Evolutionary conservation across 2,329 filamentous ascomycete species (phyloP), one percentile per base, ranked within the genome.

Genomic region (Nannizziopsis arthrosporioides): DNA sequence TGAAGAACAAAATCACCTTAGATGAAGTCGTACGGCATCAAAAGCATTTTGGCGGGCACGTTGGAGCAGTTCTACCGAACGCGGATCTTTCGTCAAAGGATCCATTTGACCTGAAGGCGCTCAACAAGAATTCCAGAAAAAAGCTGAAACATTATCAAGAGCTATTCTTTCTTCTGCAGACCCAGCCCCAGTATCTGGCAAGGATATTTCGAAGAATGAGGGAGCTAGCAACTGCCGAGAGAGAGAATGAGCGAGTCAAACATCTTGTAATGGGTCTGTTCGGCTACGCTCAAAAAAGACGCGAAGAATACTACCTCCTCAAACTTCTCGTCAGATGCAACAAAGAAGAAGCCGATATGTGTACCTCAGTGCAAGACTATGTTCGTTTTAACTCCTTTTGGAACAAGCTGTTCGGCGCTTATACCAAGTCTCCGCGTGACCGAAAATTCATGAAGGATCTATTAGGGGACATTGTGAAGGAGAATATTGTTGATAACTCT

Each of bases 1-100:
- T 98, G 59, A 96, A 96, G 75, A 98, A 98, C 77, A 98, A 98
- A 68, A 98, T 98, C 60, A 96, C 92, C 0, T 75, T 98, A 3
- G 92, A 98, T 61, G 93, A 98, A 68, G 92, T 98, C 22, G 85
- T 98, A 48, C 87, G 88, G 59, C 92, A 96, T 62, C 92, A 98
- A 62, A 90, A 84, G 70, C 93, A 94, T 64, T 95, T 92, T 59
- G 92, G 92, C 48, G 89, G 90, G 1, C 84, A 92, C 59, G 82
- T 89, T 17, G 84, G 88, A 54, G 85, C 80, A 51, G 76, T 96
- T 27, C 73, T 98, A 42, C 85, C 85, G 50, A 95, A 92, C 67
- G 84, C 80, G n/a, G 81, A 89, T 44, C 89, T 94, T 53, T 79
- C 83, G 1, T 94, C 87, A 1, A 81, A 84, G 52, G 93, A 95